Evolutionary conservation across 2,329 filamentous ascomycete genomes (phyloP), one percentile per base, ranked within the genome.

Genomic region (Lasiodiplodia sp.): DNA sequence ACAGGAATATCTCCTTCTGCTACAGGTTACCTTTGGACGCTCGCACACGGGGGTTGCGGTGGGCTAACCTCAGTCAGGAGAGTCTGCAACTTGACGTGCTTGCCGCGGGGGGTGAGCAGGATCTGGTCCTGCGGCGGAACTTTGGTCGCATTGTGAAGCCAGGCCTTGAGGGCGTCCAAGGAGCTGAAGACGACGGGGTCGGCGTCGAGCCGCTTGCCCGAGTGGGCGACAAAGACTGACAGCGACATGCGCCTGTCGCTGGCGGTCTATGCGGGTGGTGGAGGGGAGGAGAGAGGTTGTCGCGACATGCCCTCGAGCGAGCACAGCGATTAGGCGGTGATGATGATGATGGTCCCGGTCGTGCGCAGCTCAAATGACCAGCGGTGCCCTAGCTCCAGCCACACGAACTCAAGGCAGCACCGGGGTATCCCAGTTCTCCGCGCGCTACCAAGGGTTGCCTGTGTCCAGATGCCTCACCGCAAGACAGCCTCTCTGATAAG

Each of bases 191-290:
- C 88, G 72, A 89, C 86, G 73, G 90, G 88, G 82, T 97, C 92
- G 79, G 92, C 87, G 79, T 90, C 86, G 78, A 97, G 87, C 82
- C 91, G 91, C 86, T 93, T 91, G 85, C 95, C 95, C 82, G 92
- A 94, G 84, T 97, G 94, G 86, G 93, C 94, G 79, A 97, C 91
- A 85, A 93, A 92, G 82, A 97, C 90, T 84, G 93, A 89, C 80
- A 95, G 88, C 84, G 92, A 92, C 93, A 97, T 97, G 82, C 85
- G 87, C 82, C 75, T 64, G 34, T 37, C 67, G 51, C 38, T 34
- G 55, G 55, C 31, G 37, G 55, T 58, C 65, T 57, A 49, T 52
- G 47, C 47, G 55, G 53, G 55, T 60, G 31, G 65, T 58, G 44
- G 28, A 28, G 28, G 44, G 28, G 31, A 60, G 40, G 25, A 21